Conservation (phyloP, 306 rosid species). For the Vigna nakashimae region DNA sequence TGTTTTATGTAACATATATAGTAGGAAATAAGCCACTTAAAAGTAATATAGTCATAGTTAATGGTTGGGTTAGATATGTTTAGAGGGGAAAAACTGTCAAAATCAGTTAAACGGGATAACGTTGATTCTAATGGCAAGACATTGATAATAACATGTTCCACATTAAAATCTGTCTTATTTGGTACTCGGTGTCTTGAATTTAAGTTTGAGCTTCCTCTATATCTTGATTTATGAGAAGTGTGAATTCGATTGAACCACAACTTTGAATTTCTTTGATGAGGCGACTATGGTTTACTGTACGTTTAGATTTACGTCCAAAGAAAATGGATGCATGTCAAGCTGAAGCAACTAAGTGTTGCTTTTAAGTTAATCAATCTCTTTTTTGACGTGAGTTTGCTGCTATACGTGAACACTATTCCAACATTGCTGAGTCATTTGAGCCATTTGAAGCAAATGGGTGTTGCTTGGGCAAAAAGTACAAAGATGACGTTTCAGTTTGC, state of each 20-base stretch:
- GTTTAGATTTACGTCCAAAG: not conserved
- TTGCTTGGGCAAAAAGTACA: no score
- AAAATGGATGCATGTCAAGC: no score
- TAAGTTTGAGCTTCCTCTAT: constrained; percentile 14
- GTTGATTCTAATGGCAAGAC: constrained; percentile 57
- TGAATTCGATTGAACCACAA: not conserved
- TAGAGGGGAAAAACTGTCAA: no score
- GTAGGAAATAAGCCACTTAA: no score
- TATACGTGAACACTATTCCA: no score
- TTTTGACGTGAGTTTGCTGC: not conserved
- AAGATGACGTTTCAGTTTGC: no score
- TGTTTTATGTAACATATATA: no score
- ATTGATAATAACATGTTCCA: constrained; percentile 24
- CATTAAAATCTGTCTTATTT: constrained; percentile 8
- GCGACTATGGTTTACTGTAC: not conserved
- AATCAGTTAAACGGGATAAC: not conserved
- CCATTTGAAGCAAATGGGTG: not conserved
- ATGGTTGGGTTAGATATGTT: no score
- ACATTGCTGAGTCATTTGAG: not conserved
- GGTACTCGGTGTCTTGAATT: not conserved
- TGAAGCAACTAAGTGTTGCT: no score
- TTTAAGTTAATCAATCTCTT: no score
- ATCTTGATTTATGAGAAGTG: not conserved
- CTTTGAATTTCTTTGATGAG: constrained; percentile 6
- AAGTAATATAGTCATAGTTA: no score